Conservation (phyloP, 2,329 filamentous ascomycete genomes). For the Xylariales sp. region DNA sequence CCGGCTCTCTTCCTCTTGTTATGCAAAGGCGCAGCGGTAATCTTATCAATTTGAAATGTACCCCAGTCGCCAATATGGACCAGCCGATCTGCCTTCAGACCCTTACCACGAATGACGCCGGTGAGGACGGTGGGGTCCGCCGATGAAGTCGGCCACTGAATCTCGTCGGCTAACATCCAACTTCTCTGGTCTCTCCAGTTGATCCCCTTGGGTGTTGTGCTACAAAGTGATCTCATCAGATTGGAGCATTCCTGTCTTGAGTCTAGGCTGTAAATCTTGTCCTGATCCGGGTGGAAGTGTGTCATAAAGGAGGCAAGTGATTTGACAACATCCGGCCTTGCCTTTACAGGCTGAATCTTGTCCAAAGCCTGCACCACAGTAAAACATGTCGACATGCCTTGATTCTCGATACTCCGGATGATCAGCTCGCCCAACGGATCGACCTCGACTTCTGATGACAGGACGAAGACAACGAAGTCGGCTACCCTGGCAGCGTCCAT, state of each 20-base stretch:
- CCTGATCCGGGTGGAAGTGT: conserved; percentile 88
- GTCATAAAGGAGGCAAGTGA: conserved; percentile 90
- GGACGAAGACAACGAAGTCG: conserved; percentile 83
- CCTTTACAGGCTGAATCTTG: conserved; percentile 73
- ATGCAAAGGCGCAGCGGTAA: conserved; percentile 68
- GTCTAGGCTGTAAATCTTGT: conserved; percentile 86
- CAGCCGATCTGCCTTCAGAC: conserved; percentile 83
- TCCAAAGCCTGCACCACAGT: conserved; percentile 78
- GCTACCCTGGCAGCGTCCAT: conserved; percentile 83
- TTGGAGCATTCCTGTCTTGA: conserved; percentile 88
- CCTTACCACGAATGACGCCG: conserved; percentile 79
- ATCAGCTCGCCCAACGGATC: conserved; percentile 82
- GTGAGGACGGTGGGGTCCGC: conserved; percentile 68
- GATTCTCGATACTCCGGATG: conserved; percentile 81
- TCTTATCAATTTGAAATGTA: conserved; percentile 86
- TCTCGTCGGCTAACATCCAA: conserved; percentile 87
- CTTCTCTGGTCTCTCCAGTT: conserved; percentile 91
- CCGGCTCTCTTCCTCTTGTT: conserved; percentile 58
- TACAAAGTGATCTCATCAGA: conserved; percentile 85
- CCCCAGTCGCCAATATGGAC: conserved; percentile 93
- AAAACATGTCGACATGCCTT: conserved; percentile 90
- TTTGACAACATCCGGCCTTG: conserved; percentile 66
- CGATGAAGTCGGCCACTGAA: conserved; percentile 62
- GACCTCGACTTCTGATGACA: conserved; percentile 79
- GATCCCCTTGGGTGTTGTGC: conserved; percentile 87